Evolutionary conservation across 305 asterid species (phyloP).

Genomic region (Fraxinus baroniana): DNA sequence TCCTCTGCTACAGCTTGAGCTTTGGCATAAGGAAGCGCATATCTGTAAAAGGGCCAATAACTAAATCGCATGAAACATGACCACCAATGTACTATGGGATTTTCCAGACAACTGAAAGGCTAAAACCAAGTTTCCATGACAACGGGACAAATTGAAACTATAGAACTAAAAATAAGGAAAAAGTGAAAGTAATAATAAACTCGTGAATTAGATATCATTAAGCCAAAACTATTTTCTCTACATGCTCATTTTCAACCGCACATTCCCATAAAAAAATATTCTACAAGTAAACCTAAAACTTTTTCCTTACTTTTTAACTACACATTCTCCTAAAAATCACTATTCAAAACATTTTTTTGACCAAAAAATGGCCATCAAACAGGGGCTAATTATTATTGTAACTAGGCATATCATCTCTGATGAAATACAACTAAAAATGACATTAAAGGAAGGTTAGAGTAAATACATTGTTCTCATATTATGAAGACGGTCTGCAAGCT

Average conservation of each 20-base stretch:
- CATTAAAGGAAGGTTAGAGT: slow-evolving; percentile 16
- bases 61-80: slow-evolving; percentile 6
- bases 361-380: background rate
- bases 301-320: too few species aligned
- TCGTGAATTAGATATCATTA: background rate
- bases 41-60: slow-evolving; percentile 42
- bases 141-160: slow-evolving; percentile 8
- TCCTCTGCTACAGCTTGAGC: slow-evolving; percentile 95
- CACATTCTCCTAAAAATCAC: background rate
- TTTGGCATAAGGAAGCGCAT: slow-evolving; percentile 79
- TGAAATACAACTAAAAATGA: slow-evolving; percentile 17
- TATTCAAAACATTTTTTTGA: background rate
- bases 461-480: slow-evolving; percentile 95
- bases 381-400: background rate
- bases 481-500: slow-evolving; percentile 99
- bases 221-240: background rate
- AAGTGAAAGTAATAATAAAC: background rate
- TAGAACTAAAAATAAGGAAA: background rate
- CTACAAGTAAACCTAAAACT: background rate
- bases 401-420: slow-evolving; percentile 1
- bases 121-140: background rate
- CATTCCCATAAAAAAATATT: too few species aligned
- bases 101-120: slow-evolving; percentile 20
- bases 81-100: slow-evolving; percentile 14
- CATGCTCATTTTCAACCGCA: background rate